A percentile compares a stretch with the other conserved stretches of the same genome.
phyloP scores from a whole-genome alignment of 345 rosid genomes.

The Excoecaria cochinchinensis region DNA sequence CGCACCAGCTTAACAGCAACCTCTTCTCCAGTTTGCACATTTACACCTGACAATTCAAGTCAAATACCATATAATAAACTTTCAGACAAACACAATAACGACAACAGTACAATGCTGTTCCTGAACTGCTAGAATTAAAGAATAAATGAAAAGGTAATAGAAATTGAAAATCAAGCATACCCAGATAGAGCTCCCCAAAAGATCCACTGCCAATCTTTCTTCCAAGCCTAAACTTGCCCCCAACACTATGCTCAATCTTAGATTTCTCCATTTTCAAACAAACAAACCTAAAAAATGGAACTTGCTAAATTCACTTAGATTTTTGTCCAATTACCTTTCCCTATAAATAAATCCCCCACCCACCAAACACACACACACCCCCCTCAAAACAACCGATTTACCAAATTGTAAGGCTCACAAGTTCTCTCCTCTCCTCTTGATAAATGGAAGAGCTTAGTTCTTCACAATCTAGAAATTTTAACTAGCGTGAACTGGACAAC shows the following conservation, averaged over 20 bases:
- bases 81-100: background rate
- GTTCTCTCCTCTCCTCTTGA: conserved; percentile 3
- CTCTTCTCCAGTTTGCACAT: conserved; percentile 80
- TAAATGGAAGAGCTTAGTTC: background rate
- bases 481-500: background rate
- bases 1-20: conserved; percentile 83
- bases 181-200: conserved; percentile 84
- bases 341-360: background rate
- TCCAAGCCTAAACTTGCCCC: conserved; percentile 91
- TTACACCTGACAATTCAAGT: conserved; percentile 45
- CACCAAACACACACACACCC: background rate
- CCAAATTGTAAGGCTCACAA: conserved; percentile 16
- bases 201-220: conserved; percentile 98
- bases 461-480: conserved; percentile 4
- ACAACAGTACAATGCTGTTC: background rate
- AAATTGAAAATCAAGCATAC: conserved; percentile 35
- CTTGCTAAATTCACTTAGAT: conserved; percentile 6
- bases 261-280: conserved; percentile 25
- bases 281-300: background rate
- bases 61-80: conserved; percentile 15
- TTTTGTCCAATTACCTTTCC: conserved; percentile 1
- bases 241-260: conserved; percentile 62
- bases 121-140: background rate
- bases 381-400: conserved; percentile 28
- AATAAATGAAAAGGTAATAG: background rate